phyloP scores from a whole-genome alignment of 2,329 filamentous ascomycete genomes.

The Didymella glomerata region DNA sequence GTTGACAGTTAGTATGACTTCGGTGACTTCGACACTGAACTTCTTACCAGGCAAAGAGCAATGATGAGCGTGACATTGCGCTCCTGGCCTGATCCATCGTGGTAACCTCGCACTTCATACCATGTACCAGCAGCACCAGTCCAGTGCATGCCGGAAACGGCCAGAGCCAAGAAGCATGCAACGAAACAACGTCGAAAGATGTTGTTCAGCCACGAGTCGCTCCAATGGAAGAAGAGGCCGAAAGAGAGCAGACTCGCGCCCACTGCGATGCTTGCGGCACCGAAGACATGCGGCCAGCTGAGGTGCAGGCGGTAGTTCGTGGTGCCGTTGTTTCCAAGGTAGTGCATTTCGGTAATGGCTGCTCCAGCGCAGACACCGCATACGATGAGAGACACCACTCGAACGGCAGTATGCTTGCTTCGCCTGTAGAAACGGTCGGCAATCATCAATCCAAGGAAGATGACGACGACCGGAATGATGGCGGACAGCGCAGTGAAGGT shows the following conservation, averaged over 20 bases:
- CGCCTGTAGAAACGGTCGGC: constrained; percentile 59
- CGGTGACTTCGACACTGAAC: constrained; percentile 56
- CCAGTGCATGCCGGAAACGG: constrained; percentile 90
- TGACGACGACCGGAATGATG: constrained; percentile 78
- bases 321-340: constrained; percentile 84
- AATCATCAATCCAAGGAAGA: constrained; percentile 75
- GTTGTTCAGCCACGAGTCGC: constrained; percentile 77
- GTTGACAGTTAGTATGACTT: constrained; percentile 69
- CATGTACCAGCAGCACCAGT: constrained; percentile 75
- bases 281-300: constrained; percentile 66
- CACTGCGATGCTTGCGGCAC: constrained; percentile 75
- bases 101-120: constrained; percentile 66
- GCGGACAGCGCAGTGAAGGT: constrained; percentile 79
- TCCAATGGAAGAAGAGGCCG: constrained; percentile 78
- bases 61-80: constrained; percentile 75
- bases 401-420: constrained; percentile 38
- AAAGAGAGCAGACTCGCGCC: constrained; percentile 75
- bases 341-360: constrained; percentile 86
- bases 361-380: constrained; percentile 76
- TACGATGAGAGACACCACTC: constrained; percentile 52
- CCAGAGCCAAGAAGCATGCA: constrained; percentile 72
- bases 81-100: constrained; percentile 50
- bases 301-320: constrained; percentile 77
- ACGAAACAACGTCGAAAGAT: constrained; percentile 78
- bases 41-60: constrained; percentile 72